A percentile compares a stretch with the other conserved stretches of the same genome.
These are phyloP conservation scores for Clarkia xantiana DNA, from an alignment of 345 rosid genomes.

Conservation along the genomic window DNA sequence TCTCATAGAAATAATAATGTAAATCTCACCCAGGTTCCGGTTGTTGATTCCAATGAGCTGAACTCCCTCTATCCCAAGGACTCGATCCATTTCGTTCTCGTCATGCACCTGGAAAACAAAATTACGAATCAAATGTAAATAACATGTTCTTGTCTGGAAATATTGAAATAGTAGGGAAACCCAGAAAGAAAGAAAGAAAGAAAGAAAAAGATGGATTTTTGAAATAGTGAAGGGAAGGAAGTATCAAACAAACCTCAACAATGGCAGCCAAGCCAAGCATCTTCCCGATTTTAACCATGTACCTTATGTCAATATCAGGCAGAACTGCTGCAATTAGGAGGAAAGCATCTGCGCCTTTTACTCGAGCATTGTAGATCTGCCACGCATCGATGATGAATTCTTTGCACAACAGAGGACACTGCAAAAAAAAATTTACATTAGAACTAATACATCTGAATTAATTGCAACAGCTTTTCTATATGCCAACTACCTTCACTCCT, in stretches of 20 bases:
- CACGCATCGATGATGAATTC: constrained; percentile 86
- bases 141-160: too few relatives aligned
- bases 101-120: constrained; percentile 49
- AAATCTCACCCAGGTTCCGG: constrained; percentile 62
- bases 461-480: constrained; percentile 5
- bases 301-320: constrained; percentile 85
- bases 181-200: neutral
- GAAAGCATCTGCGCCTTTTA: constrained; percentile 82
- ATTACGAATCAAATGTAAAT: too few relatives aligned
- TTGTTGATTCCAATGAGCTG: constrained; percentile 86
- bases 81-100: constrained; percentile 90
- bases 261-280: constrained; percentile 76
- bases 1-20: neutral
- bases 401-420: constrained; percentile 92
- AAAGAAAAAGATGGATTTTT: neutral
- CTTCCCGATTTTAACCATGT: constrained; percentile 85
- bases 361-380: constrained; percentile 82
- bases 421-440: constrained; percentile 15
- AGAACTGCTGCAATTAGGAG: constrained; percentile 83
- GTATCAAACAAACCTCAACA: constrained; percentile 43
- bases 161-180: too few relatives aligned
- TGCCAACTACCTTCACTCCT: constrained; percentile 43
- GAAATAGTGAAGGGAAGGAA: neutral
- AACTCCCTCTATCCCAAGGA: constrained; percentile 82
- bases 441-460: neutral